Evolutionary conservation across 1,284 basidiomycete species (phyloP).

Genomic region (Somion occarium): DNA sequence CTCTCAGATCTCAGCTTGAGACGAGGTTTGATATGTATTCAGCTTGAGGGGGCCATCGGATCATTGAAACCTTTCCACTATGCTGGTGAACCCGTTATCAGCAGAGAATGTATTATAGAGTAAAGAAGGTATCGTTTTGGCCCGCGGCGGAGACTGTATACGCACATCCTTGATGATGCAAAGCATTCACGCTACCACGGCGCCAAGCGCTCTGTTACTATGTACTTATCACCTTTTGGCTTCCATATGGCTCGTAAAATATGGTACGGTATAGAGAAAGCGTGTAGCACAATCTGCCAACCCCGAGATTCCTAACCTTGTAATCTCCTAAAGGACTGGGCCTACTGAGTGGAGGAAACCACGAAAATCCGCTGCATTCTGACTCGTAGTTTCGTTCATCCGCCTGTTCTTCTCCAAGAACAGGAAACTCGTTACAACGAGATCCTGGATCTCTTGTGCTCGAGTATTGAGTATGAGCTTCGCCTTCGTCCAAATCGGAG

Average conservation of each 20-base stretch:
- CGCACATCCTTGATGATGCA: too few relatives aligned
- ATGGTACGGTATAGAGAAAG: neutral
- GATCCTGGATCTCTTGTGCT: slow-evolving; percentile 32
- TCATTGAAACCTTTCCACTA: too few relatives aligned
- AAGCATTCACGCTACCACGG: slow-evolving; percentile 5
- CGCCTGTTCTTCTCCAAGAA: slow-evolving; percentile 29
- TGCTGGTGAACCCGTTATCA: too few relatives aligned
- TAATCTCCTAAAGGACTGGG: slow-evolving; percentile 9
- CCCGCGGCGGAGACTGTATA: too few relatives aligned
- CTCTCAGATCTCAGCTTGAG: too few relatives aligned
- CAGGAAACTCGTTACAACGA: slow-evolving; percentile 35
- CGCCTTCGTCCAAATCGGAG: slow-evolving; percentile 19
- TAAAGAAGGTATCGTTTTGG: too few relatives aligned
- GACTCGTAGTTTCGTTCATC: slow-evolving; percentile 16
- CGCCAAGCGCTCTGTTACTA: slow-evolving; percentile 3
- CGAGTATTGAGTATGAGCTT: slow-evolving; percentile 29
- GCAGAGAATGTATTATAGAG: too few relatives aligned
- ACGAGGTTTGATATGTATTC: too few relatives aligned
- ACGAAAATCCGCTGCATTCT: slow-evolving; percentile 14
- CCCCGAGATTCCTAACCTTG: slow-evolving; percentile 9
- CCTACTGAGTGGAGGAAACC: slow-evolving; percentile 6
- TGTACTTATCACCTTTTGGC: too few relatives aligned
- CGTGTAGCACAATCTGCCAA: neutral
- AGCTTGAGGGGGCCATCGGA: too few relatives aligned
- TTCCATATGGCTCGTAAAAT: too few relatives aligned